phyloP scores from a whole-genome alignment of 2,329 filamentous ascomycete genomes.

The Scytalidium sp. region DNA sequence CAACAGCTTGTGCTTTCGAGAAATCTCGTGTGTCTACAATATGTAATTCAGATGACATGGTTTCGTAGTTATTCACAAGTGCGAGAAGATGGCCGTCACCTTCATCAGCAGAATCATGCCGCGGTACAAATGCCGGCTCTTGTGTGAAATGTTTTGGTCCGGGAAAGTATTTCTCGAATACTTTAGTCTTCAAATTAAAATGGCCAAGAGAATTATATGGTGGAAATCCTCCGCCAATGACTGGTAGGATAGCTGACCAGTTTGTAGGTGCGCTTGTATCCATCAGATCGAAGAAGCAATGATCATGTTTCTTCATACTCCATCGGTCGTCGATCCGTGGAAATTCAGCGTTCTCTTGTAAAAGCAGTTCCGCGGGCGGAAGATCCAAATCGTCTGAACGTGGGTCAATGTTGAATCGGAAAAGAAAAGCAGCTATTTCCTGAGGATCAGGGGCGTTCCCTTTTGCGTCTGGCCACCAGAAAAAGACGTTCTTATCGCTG shows the following conservation, averaged over 20 bases:
- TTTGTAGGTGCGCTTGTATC: constrained; percentile 23
- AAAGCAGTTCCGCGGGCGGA: constrained; percentile 29
- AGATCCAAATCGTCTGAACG: constrained; percentile 7
- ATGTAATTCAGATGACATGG: constrained; percentile 5
- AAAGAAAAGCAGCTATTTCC: constrained; percentile 15
- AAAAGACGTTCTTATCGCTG: constrained; percentile 37
- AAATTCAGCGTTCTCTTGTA: constrained; percentile 30
- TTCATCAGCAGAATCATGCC: constrained; percentile 16
- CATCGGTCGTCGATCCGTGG: constrained; percentile 27
- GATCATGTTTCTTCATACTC: constrained; percentile 39
- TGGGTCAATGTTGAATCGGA: constrained; percentile 24
- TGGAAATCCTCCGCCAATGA: constrained; percentile 6
- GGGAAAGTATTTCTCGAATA: constrained; percentile 11
- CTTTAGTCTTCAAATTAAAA: constrained; percentile 4
- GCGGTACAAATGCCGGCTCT: constrained; percentile 23
- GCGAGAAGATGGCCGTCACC: constrained; percentile 27
- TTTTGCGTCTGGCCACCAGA: constrained; percentile 36
- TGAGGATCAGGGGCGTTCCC: constrained; percentile 31
- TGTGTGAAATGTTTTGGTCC: constrained; percentile 19
- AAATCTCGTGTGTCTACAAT: constrained; percentile 9
- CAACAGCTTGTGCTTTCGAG: constrained; percentile 13
- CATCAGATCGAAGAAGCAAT: constrained; percentile 52
- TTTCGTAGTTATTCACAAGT: constrained; percentile 21
- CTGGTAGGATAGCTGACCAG: constrained; percentile 7
- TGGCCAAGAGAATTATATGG: constrained; percentile 6